Conservation (phyloP, 768 basidiomycete species). For the Boletus eberwhitei region DNA sequence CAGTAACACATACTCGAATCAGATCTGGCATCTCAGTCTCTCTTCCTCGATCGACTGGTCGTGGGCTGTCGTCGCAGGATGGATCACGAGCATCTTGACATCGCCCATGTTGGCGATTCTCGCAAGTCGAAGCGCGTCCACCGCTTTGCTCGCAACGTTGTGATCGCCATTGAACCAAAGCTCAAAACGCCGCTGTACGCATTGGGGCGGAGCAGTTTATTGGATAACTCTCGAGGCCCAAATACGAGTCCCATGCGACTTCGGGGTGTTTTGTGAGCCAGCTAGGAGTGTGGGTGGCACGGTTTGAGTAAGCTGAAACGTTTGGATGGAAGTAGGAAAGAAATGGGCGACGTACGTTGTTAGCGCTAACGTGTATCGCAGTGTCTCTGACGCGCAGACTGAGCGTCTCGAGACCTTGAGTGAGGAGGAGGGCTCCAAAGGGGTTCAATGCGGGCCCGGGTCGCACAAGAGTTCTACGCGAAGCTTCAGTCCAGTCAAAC, state of each 20-base stretch:
- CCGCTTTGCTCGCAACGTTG: constrained; percentile 51
- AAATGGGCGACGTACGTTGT: constrained; percentile 33
- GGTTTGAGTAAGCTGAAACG: not conserved
- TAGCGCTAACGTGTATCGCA: constrained; percentile 48
- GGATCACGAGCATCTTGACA: constrained; percentile 61
- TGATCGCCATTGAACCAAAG: constrained; percentile 70
- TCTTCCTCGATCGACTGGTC: too few species aligned
- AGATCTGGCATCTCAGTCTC: too few species aligned
- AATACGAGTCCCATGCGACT: constrained; percentile 76
- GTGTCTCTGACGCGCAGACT: constrained; percentile 57
- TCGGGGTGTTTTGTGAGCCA: constrained; percentile 64
- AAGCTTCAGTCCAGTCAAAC: constrained; percentile 57
- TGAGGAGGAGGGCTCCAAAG: constrained; percentile 54
- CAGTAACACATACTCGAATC: too few species aligned
- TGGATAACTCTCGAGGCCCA: constrained; percentile 65
- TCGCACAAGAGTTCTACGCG: constrained; percentile 54
- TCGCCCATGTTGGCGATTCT: constrained; percentile 77
- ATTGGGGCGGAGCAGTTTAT: constrained; percentile 47
- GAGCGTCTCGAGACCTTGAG: constrained; percentile 63
- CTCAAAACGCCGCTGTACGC: constrained; percentile 71
- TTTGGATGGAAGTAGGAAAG: too few species aligned
- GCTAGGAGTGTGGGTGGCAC: not conserved
- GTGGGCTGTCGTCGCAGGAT: constrained; percentile 55
- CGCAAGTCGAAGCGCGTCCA: constrained; percentile 68
- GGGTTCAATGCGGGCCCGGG: constrained; percentile 52